Conservation (phyloP, 164 flowering plant genomes). For the grape (Vitis vinifera) region DNA sequence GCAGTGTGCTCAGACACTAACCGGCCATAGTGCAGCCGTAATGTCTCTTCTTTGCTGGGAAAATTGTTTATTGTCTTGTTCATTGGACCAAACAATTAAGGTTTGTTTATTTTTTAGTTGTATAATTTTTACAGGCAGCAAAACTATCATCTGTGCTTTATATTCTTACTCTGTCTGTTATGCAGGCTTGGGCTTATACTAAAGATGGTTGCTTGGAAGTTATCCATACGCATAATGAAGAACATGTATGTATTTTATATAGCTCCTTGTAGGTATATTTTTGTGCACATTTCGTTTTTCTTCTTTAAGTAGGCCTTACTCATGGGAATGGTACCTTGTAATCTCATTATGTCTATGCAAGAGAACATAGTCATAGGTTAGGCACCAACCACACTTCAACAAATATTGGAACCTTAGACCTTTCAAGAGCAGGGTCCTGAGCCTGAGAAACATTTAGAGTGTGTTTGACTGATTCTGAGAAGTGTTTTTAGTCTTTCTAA, state of each 20-base stretch:
- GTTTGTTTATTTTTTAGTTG: slow-evolving; percentile 5
- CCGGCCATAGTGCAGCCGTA: slow-evolving; percentile 16
- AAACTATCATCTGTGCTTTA: background rate
- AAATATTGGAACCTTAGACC: no score
- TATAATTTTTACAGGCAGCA: background rate
- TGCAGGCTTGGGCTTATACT: slow-evolving; percentile 8
- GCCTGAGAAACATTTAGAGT: no score
- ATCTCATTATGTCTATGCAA: no score
- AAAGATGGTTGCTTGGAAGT: slow-evolving; percentile 15
- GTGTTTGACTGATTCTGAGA: no score
- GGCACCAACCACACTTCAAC: no score
- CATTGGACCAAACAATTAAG: slow-evolving; percentile 28
- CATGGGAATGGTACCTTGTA: no score
- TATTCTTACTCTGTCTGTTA: background rate
- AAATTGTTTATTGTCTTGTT: slow-evolving; percentile 23
- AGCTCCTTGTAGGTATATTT: no score
- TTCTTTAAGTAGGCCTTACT: no score
- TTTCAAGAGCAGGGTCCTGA: no score
- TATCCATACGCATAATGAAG: slow-evolving; percentile 14
- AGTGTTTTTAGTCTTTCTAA: no score
- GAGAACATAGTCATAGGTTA: no score
- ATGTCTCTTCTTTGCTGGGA: slow-evolving; percentile 31
- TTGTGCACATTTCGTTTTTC: no score
- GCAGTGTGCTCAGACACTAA: slow-evolving; percentile 8
- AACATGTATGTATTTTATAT: slow-evolving; percentile 11